Evolutionary conservation across 2,329 filamentous ascomycete genomes (phyloP), one percentile per base, ranked within the genome.

Genomic region (Hymenoscyphus occultus): DNA sequence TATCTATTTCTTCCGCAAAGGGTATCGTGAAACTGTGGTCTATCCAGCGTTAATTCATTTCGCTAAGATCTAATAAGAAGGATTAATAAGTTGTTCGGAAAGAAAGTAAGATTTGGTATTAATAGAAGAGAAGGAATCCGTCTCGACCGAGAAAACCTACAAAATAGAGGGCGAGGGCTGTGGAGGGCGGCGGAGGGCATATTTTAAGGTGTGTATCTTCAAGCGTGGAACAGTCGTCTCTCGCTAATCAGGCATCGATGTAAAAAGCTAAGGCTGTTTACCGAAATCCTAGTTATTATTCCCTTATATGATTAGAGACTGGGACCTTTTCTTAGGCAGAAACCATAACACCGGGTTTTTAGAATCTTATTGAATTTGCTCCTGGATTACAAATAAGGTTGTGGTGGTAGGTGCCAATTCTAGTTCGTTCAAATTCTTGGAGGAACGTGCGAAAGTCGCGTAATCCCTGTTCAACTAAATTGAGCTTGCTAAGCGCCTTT

Each of bases 161-260:
- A 39, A 13, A 19, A 12, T 13, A n/a, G 56, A 58, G 39, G 56
- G 56, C 56, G 56, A 39, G 31, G 31, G 28, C 31, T 19, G n/a
- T 48, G 45, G 45, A 48, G 45, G 45, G 56, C 39, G 22, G 56
- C 28, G 28, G 56, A 58, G 56, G 56, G 56, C 56, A 14, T 14
- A 35, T 19, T 54, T 58, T 16, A 22, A 39, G 45, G 22, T 16
- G n/a, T 61, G 45, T 14, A 39, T 51, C 7, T 22, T 31, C 32
- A 16, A 12, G 12, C 48, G 19, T 10, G n/a, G 10, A 48, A 48
- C 19, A 48, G 19, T n/a, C 6, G n/a, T 9, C 10, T 9, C 10
- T 48, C 45, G 45, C 45, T 6, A 48, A 48, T 48, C 45, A 48
- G 1, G 28, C 19, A n/a, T 51, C 48, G 19, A 51, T 22, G 12